phyloP scores from a whole-genome alignment of 164 flowering plant species.

The Stephania japonica region DNA sequence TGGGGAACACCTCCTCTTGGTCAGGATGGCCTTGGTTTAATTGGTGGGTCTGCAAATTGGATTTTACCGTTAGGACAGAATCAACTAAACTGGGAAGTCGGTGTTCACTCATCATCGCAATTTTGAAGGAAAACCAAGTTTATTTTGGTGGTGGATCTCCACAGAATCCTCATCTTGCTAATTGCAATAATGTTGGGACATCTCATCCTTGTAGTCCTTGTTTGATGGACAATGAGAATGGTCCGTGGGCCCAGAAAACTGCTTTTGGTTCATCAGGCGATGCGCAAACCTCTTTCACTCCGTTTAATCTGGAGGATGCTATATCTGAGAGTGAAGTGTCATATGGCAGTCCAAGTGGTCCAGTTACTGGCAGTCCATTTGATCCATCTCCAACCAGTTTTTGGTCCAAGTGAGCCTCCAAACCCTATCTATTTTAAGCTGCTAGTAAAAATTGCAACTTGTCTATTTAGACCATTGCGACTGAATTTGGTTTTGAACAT shows the following conservation, averaged over 20 bases:
- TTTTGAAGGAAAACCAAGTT: constrained; percentile 44
- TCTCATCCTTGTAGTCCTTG: constrained; percentile 27
- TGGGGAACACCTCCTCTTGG: constrained; percentile 79
- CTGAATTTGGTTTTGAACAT: neutral
- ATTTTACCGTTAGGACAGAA: constrained; percentile 43
- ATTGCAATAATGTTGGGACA: constrained; percentile 41
- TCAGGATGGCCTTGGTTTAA: constrained; percentile 67
- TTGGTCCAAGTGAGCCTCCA: constrained; percentile 68
- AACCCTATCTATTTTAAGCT: neutral
- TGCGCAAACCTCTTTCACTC: constrained; percentile 31
- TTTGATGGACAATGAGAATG: constrained; percentile 36
- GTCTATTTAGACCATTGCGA: neutral
- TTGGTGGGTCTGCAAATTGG: constrained; percentile 66
- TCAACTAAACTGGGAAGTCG: constrained; percentile 43
- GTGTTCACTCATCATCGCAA: constrained; percentile 39
- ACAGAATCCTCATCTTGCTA: constrained; percentile 36
- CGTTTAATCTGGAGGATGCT: constrained; percentile 34
- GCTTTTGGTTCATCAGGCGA: constrained; percentile 39
- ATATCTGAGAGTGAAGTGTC: constrained; percentile 34
- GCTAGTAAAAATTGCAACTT: neutral
- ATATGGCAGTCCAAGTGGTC: constrained; percentile 42
- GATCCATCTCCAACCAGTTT: constrained; percentile 42
- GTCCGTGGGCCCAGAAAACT: constrained; percentile 52
- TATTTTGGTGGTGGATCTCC: constrained; percentile 37
- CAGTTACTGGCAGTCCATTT: constrained; percentile 35